Evolutionary conservation across 805 yeast species (phyloP).

Genomic region (Sugiyamaella mastotermitis): DNA sequence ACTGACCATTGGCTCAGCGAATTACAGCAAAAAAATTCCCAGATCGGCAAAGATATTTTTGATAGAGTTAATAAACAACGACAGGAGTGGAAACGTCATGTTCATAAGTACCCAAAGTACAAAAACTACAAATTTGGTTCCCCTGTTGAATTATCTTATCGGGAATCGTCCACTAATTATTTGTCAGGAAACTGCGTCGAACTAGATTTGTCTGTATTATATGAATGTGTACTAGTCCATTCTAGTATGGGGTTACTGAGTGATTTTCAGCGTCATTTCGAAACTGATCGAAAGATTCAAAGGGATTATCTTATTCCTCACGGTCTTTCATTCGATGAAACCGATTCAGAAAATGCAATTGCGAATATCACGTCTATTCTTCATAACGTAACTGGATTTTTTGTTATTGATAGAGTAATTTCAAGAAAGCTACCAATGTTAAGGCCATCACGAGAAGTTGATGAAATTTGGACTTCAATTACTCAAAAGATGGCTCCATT

Average conservation of each 20-base stretch:
- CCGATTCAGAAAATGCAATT: constrained; percentile 13
- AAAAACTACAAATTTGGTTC: constrained; percentile 69
- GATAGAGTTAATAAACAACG: constrained; percentile 52
- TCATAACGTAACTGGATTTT: constrained; percentile 63
- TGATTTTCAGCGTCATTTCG: constrained; percentile 55
- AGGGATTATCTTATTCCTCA: constrained; percentile 69
- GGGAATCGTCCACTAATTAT: constrained; percentile 50
- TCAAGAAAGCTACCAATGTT: constrained; percentile 53
- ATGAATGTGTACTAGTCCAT: constrained; percentile 78
- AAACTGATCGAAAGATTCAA: constrained; percentile 64
- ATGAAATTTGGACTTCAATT: constrained; percentile 73
- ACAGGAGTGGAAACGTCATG: constrained; percentile 50
- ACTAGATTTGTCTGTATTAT: constrained; percentile 65
- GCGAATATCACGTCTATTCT: constrained; percentile 19
- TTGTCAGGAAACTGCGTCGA: constrained; percentile 40
- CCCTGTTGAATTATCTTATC: constrained; percentile 72
- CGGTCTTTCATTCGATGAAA: constrained; percentile 29
- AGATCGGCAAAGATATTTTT: constrained; percentile 53
- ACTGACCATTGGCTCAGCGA: constrained; percentile 53
- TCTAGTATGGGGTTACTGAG: constrained; percentile 62
- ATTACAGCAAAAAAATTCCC: constrained; percentile 36
- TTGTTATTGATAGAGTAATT: constrained; percentile 67
- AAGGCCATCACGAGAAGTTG: constrained; percentile 55
- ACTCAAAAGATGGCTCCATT: constrained; percentile 29
- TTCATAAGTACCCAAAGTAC: constrained; percentile 38